Evolutionary conservation across 176 grass and related monocot species (phyloP), one percentile per base, ranked within the genome.

Genomic region (Lolium perenne): DNA sequence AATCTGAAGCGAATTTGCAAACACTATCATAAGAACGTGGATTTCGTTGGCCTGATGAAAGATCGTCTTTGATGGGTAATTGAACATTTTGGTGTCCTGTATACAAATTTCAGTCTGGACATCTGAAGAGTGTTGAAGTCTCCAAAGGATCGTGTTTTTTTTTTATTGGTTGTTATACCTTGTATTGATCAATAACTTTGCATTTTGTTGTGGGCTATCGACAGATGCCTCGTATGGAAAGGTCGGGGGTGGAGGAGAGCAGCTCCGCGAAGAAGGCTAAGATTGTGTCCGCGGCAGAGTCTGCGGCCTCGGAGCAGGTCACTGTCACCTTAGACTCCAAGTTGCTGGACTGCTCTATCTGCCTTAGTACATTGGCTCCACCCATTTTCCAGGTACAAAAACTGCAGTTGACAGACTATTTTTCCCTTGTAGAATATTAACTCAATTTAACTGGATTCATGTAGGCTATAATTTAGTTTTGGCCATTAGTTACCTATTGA

Each of bases 271-370:
- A 46, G 45, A 46, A 46, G 45, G 7, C 45, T 9, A 46, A 46
- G 45, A 0, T 15, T 23, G 12, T 2, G 14, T 17, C 21, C 3
- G 22, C 49, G 7, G 71, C 45, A 0, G 13, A 2, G 71, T 21
- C 71, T 17, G 71, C 21, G 13, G 46, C 22, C 0, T 51, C 22
- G 49, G 14, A 55, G 29, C 29, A 29, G 73, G 26, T 76, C 49
- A 7, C 73, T 9, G 49, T 76, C 48, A 55, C 49, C 48, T 32
- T 76, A 76, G 73, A 76, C 15, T 47, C 8, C 49, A 55, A 76
- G 48, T 32, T 76, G 23, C 73, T 76, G 73, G 13, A 76, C 17
- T 55, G 73, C 48, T 35, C 25, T 0, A 25, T 1, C 17, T 76
- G 73, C 16, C 6, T 7, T 25, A 38, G 15, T 25, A 3, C 49